Conservation (phyloP, 148 eudicot genomes). For the Nepenthes mirabilis region DNA sequence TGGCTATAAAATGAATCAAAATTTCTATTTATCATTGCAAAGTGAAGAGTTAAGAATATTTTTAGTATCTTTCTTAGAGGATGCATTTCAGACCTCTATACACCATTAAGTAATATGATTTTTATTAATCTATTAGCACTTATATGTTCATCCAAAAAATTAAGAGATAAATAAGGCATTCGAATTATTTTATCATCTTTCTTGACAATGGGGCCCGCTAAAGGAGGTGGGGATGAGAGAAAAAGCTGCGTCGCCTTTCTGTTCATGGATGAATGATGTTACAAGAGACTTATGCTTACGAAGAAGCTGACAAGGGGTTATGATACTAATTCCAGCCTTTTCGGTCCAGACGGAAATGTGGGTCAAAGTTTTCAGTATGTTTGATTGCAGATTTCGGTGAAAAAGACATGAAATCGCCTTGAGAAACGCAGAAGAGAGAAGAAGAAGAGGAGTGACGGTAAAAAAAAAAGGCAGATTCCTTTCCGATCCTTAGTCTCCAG, state of each 20-base stretch:
- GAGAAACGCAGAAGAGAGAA: slow-evolving; percentile 3
- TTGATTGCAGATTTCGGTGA: slow-evolving; percentile 54
- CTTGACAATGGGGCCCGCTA: too few species aligned
- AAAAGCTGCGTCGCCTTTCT: neutral
- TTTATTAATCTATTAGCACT: too few species aligned
- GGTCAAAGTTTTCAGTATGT: slow-evolving; percentile 43
- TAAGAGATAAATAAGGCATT: too few species aligned
- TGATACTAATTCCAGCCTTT: slow-evolving; percentile 29
- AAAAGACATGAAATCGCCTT: slow-evolving; percentile 40
- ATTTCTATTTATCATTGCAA: too few species aligned
- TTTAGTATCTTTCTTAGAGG: too few species aligned
- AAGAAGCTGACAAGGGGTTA: slow-evolving; percentile 42
- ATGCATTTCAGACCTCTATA: too few species aligned
- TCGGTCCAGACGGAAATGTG: slow-evolving; percentile 48
- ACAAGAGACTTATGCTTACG: slow-evolving; percentile 12
- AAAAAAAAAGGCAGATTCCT: slow-evolving; percentile 19
- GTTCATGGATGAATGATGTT: slow-evolving; percentile 1
- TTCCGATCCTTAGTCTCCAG: slow-evolving; percentile 4
- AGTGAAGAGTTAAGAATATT: too few species aligned
- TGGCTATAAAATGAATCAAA: too few species aligned
- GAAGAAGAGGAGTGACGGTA: neutral
- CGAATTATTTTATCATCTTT: too few species aligned
- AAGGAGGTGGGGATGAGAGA: too few species aligned
- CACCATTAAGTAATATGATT: too few species aligned
- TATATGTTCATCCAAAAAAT: too few species aligned